Base-by-base conservation (phyloP, 306 rosid species). In the Glycine tomentella region DNA sequence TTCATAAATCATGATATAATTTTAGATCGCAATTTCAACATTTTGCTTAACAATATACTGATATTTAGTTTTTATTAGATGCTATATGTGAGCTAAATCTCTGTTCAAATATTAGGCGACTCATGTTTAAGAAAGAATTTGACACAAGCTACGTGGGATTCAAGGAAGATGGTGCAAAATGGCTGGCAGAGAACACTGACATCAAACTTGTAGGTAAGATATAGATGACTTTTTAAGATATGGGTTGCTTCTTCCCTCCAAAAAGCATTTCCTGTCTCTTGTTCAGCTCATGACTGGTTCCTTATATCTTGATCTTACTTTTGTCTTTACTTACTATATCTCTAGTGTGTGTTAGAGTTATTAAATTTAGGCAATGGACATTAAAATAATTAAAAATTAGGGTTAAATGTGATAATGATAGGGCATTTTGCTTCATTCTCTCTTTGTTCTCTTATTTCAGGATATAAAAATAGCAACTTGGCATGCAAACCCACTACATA, bases 181-280 rank as follows among this genome's bases (percentile, higher is more conserved):
- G 97, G 98, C 85, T 94, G 79, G 93, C 87, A 76, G 91, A 92
- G 81, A 92, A 94, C 90, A 90, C 97, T 48, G 98, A 89, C 75
- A 88, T 94, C 84, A 94, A 94, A 87, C 98, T 94, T 74, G 90
- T 94, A 62, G 97, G 97, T 94, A 78, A 88, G 93, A 82, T 69
- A 80, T 50, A 38, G 13, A 44, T 59, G 14, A 34, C 14, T 17
- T 33, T 67, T 64, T 3, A 38, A 40, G 74, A 70, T 48, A 4
- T 74, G 12, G 79, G 57, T 69, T 81, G 12, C 82, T 77, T 77
- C 52, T 81, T 76, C 45, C 4, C 55, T 76, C 36, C 2, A 49
- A 33, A 61, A 79, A 36, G 45, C 25, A 12, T 56, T 56, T 48
- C 40, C n/a, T 70, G 25, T 71, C 52, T 51, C 49, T 51, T 42